phyloP scores from a whole-genome alignment of 2,329 filamentous ascomycete genomes.

The Colletotrichum ledebouriae region DNA sequence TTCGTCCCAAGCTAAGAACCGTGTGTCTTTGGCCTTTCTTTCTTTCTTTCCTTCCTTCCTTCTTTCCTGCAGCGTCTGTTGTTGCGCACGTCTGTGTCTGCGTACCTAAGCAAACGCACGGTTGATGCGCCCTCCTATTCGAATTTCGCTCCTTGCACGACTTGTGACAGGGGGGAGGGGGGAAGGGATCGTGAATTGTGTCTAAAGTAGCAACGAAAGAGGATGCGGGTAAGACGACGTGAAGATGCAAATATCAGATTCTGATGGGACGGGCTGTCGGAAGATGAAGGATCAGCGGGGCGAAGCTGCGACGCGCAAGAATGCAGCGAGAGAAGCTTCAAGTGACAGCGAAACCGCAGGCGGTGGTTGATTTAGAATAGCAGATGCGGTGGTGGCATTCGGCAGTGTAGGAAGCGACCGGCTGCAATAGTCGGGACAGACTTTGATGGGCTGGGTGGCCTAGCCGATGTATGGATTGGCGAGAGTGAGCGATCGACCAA shows the following conservation, averaged over 20 bases:
- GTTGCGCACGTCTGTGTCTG: constrained; percentile 5
- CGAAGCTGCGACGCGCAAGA: too few relatives aligned
- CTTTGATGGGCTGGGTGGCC: constrained; percentile 8
- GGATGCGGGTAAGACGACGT: constrained; percentile 16
- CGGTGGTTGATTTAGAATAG: not conserved
- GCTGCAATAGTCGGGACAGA: constrained; percentile 26
- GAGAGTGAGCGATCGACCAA: constrained; percentile 13
- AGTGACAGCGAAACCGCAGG: constrained; percentile 9
- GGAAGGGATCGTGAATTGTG: constrained; percentile 16
- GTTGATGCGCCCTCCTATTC: constrained; percentile 23
- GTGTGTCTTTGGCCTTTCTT: not conserved
- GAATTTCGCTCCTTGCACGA: constrained; percentile 31
- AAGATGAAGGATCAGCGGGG: too few relatives aligned
- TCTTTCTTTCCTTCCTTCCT: not conserved
- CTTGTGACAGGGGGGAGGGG: constrained; percentile 24
- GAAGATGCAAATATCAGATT: constrained; percentile 8
- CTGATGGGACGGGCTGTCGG: constrained; percentile 3
- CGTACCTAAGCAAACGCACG: constrained; percentile 35
- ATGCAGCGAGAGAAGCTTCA: too few relatives aligned
- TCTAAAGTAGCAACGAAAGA: constrained; percentile 12
- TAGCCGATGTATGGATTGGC: not conserved
- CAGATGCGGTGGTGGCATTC: constrained; percentile 9
- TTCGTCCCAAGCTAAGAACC: constrained; percentile 14
- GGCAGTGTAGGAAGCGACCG: constrained; percentile 23
- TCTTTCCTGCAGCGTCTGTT: constrained; percentile 3